Percentiles rank a stretch among this genome's conserved stretches.
These are phyloP conservation scores for Colletotrichum sojae DNA, from an alignment of 2,329 filamentous ascomycete species.

Conservation along the genomic window DNA sequence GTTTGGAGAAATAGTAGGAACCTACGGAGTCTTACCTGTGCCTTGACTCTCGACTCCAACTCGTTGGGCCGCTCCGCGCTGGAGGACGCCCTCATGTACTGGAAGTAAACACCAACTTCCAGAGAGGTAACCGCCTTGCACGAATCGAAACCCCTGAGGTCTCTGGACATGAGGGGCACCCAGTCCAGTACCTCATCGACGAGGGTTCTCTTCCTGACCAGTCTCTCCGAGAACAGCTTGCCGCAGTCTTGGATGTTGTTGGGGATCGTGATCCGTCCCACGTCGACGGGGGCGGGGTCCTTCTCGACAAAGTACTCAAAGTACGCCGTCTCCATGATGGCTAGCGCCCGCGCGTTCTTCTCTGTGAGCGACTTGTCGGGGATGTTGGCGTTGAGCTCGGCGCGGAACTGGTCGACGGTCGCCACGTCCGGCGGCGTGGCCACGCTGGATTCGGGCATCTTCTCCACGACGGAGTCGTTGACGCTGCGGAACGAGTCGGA, in stretches of 20 bases:
- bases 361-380: constrained; percentile 5
- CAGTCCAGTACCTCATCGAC: constrained; percentile 9
- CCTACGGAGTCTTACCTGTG: constrained; percentile 5
- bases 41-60: constrained; percentile 24
- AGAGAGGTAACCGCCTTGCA: constrained; percentile 28
- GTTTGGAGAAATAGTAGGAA: neutral
- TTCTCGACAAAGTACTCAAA: constrained; percentile 35
- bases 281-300: constrained; percentile 27
- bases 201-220: neutral
- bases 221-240: constrained; percentile 4
- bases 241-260: constrained; percentile 11
- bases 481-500: constrained; percentile 24
- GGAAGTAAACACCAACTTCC: constrained; percentile 34
- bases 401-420: constrained; percentile 12
- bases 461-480: constrained; percentile 11
- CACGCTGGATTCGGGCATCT: constrained; percentile 23
- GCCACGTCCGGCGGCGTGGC: constrained; percentile 23
- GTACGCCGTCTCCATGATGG: constrained; percentile 35
- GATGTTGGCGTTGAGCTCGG: constrained; percentile 30
- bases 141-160: constrained; percentile 19
- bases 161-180: constrained; percentile 21
- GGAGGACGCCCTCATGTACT: constrained; percentile 30
- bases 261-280: constrained; percentile 13
- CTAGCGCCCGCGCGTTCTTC: constrained; percentile 19
- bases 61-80: constrained; percentile 20